phyloP scores from a whole-genome alignment of 257 asterid species.

The Striga asiatica region DNA sequence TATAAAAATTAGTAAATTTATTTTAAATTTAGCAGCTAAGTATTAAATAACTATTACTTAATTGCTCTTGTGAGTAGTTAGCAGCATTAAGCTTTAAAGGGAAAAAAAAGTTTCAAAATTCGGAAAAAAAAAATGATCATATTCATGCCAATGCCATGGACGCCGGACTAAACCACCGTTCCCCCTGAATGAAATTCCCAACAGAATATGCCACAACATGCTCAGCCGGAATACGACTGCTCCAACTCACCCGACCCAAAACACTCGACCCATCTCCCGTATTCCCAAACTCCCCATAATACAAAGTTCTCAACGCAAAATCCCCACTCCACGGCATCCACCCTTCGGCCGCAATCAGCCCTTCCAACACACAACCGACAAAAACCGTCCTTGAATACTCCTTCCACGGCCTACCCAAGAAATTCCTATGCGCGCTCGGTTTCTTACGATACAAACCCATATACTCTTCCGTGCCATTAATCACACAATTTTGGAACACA shows the following conservation, averaged over 20 bases:
- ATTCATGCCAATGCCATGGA: slow-evolving; percentile 6
- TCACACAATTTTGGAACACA: slow-evolving; percentile 30
- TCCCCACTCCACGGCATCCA: slow-evolving; percentile 45
- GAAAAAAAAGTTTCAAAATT: too few relatives aligned
- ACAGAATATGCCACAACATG: slow-evolving; percentile 27
- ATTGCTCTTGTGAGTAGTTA: too few relatives aligned
- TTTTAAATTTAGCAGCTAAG: too few relatives aligned
- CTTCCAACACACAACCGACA: slow-evolving; percentile 25
- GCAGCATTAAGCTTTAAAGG: too few relatives aligned
- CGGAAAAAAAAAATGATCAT: too few relatives aligned
- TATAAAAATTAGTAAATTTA: too few relatives aligned
- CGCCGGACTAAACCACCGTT: slow-evolving; percentile 28
- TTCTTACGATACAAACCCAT: slow-evolving; percentile 31
- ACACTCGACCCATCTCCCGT: slow-evolving; percentile 21
- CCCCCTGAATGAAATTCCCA: slow-evolving; percentile 44
- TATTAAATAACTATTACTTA: too few relatives aligned
- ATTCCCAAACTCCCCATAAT: slow-evolving; percentile 35
- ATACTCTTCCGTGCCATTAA: slow-evolving; percentile 38
- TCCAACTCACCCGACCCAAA: slow-evolving; percentile 30
- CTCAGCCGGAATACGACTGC: slow-evolving; percentile 29
- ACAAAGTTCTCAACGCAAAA: slow-evolving; percentile 33
- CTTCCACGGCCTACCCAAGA: slow-evolving; percentile 53
- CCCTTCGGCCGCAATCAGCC: slow-evolving; percentile 28
- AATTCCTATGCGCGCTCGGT: slow-evolving; percentile 26
- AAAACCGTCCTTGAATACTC: slow-evolving; percentile 38